These are phyloP conservation scores for Gossypium longicalyx DNA, from an alignment of 345 rosid species.

Conservation along the genomic window DNA sequence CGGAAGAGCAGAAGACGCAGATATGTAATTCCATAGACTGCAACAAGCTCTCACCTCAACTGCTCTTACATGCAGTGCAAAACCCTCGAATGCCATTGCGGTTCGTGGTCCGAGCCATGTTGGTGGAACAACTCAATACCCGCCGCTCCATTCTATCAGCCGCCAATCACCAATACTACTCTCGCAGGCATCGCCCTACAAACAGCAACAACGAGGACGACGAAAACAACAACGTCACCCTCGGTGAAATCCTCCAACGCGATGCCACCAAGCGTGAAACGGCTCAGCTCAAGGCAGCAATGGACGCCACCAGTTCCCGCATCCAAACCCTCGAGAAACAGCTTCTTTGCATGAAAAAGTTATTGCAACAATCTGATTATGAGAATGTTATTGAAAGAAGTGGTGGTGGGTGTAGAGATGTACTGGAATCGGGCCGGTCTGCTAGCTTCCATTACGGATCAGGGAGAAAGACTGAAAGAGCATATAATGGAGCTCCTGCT, in stretches of 20 bases:
- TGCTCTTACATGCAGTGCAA: constrained; percentile 72
- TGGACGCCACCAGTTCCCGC: constrained; percentile 62
- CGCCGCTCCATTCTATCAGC: constrained; percentile 52
- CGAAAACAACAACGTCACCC: constrained; percentile 27
- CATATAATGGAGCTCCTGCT: constrained; percentile 43
- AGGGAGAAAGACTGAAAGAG: constrained; percentile 38
- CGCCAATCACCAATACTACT: constrained; percentile 4
- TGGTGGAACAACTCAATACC: constrained; percentile 72
- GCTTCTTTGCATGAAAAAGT: constrained; percentile 54
- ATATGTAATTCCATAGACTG: constrained; percentile 70
- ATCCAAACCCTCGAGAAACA: constrained; percentile 68
- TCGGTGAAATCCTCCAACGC: constrained; percentile 64
- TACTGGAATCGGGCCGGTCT: constrained; percentile 41
- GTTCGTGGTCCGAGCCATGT: constrained; percentile 79
- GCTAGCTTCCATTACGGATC: constrained; percentile 55
- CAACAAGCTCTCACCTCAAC: constrained; percentile 57
- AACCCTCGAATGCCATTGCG: constrained; percentile 77
- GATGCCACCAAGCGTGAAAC: constrained; percentile 56
- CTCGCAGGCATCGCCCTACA: constrained; percentile 7
- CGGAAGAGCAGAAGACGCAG: constrained; percentile 58
- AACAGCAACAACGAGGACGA: background rate
- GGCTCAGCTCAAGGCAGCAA: constrained; percentile 59
- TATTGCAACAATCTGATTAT: constrained; percentile 27
- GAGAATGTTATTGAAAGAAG: constrained; percentile 11
- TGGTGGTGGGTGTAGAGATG: constrained; percentile 13